Conservation (phyloP, 805 yeast genomes). For the Wickerhamomyces alni region DNA sequence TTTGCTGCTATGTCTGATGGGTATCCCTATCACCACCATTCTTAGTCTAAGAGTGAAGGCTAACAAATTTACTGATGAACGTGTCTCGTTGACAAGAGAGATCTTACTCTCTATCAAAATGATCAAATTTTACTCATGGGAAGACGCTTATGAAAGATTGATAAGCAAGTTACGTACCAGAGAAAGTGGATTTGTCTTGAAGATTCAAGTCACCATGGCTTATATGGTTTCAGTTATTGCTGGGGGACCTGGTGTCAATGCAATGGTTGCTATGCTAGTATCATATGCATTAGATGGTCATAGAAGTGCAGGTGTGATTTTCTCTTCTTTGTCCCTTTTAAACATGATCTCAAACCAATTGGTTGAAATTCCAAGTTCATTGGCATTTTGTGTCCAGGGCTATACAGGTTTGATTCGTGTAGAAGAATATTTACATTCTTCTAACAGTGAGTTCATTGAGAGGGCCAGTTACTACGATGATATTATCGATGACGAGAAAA, state of each 20-base stretch:
- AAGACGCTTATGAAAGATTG: constrained; percentile 52
- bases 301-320: neutral
- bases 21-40: constrained; percentile 39
- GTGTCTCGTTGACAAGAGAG: constrained; percentile 54
- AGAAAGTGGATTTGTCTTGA: constrained; percentile 50
- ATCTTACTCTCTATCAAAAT: constrained; percentile 52
- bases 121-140: constrained; percentile 82
- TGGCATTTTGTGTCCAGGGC: neutral
- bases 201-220: constrained; percentile 52
- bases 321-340: neutral
- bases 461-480: neutral
- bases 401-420: neutral
- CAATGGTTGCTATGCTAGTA: constrained; percentile 40
- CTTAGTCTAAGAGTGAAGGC: constrained; percentile 38
- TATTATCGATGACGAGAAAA: constrained; percentile 35
- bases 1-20: constrained; percentile 35
- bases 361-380: neutral
- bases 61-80: constrained; percentile 48
- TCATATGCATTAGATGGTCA: neutral
- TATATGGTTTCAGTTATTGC: constrained; percentile 38
- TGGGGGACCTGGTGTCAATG: constrained; percentile 39
- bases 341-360: neutral
- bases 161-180: constrained; percentile 42
- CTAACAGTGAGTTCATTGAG: neutral
- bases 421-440: neutral